phyloP scores from a whole-genome alignment of 2,329 filamentous ascomycete genomes.

The Zymoseptoria pseudotritici region DNA sequence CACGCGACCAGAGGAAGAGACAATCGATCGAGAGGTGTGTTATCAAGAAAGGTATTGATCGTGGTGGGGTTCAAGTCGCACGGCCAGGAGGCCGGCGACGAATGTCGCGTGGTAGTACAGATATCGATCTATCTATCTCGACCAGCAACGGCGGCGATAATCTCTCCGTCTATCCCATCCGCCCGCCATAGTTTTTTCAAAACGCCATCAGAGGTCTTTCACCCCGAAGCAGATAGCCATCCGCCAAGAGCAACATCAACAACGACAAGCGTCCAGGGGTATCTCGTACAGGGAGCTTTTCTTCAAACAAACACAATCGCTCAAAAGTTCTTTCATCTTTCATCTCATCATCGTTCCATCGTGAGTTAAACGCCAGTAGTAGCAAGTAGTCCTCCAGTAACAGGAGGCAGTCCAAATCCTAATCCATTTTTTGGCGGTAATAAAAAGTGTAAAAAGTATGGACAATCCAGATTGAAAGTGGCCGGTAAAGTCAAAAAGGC shows the following conservation, averaged over 20 bases:
- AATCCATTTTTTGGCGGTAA: neutral
- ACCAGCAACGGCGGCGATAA: neutral
- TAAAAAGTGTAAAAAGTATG: neutral
- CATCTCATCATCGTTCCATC: constrained; percentile 8
- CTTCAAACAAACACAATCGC: constrained; percentile 4
- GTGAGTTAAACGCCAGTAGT: constrained; percentile 8
- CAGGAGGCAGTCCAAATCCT: too few relatives aligned
- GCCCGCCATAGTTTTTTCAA: neutral
- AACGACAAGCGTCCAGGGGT: constrained; percentile 15
- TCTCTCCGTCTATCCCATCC: neutral
- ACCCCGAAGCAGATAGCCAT: neutral
- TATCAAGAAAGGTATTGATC: neutral
- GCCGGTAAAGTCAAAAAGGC: neutral
- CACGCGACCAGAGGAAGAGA: neutral
- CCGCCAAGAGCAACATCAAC: constrained; percentile 2
- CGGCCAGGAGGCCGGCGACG: neutral
- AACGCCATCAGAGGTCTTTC: neutral
- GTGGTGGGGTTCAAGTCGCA: neutral
- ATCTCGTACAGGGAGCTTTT: constrained; percentile 18
- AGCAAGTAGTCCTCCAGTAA: neutral
- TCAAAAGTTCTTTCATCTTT: neutral
- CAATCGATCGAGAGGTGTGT: neutral
- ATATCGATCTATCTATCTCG: neutral
- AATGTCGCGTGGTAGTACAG: neutral
- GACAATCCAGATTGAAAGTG: neutral